These are phyloP conservation scores for Hypoxylon lienhwacheense DNA, from an alignment of 495 filamentous ascomycete genomes.

Conservation along the genomic window DNA sequence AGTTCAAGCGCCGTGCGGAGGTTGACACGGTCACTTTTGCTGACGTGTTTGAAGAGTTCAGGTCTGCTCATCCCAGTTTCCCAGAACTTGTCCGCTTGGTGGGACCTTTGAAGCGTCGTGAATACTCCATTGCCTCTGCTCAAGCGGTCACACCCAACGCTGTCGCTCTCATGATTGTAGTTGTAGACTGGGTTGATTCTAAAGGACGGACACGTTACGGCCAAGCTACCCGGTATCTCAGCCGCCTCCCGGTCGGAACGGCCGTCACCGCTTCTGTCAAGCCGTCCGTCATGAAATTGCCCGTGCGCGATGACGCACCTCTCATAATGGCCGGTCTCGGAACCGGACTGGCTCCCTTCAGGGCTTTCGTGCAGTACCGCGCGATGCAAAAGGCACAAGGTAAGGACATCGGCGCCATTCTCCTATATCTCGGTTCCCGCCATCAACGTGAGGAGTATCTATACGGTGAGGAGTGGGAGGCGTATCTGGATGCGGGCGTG, in stretches of 20 bases:
- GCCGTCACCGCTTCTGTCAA: constrained; percentile 90
- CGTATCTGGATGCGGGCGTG: constrained; percentile 91
- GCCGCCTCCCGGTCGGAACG: constrained; percentile 68
- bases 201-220: constrained; percentile 88
- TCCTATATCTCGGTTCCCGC: constrained; percentile 95
- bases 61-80: constrained; percentile 85
- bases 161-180: constrained; percentile 95
- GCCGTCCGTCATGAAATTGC: constrained; percentile 95
- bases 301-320: constrained; percentile 77
- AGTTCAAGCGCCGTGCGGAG: constrained; percentile 93
- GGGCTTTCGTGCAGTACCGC: constrained; percentile 96
- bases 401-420: constrained; percentile 87
- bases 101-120: constrained; percentile 87
- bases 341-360: constrained; percentile 95
- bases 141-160: constrained; percentile 86
- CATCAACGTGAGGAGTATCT: constrained; percentile 98
- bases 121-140: constrained; percentile 96
- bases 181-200: constrained; percentile 91
- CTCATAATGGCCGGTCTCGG: constrained; percentile 99
- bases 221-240: constrained; percentile 87
- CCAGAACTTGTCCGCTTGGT: constrained; percentile 89
- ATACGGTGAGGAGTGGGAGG: constrained; percentile 99
- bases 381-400: constrained; percentile 95
- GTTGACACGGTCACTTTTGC: constrained; percentile 92
- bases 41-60: constrained; percentile 84